phyloP scores from a whole-genome alignment of 2,329 filamentous ascomycete genomes.

The Epichloe festucae region DNA sequence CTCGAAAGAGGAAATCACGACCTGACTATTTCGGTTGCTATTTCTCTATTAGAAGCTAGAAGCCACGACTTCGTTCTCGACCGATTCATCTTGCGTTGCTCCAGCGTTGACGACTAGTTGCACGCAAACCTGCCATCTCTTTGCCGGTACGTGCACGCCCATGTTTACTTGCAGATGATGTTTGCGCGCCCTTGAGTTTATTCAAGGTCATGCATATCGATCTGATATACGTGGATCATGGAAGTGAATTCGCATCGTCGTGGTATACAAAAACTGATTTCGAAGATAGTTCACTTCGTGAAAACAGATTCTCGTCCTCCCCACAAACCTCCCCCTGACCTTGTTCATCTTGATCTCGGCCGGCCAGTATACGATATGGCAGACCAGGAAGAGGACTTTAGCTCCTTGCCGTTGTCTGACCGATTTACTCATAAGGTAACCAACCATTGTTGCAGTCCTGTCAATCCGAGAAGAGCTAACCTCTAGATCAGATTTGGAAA shows the following conservation, averaged over 20 bases:
- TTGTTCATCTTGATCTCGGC: slow-evolving; percentile 9
- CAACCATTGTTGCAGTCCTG: slow-evolving; percentile 1
- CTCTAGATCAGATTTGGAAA: slow-evolving; percentile 64
- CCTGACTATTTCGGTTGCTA: not conserved
- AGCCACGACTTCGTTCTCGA: slow-evolving; percentile 1
- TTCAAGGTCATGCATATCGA: not conserved
- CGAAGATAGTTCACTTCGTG: slow-evolving; percentile 15
- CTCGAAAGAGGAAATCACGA: not conserved
- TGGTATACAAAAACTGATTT: slow-evolving; percentile 19
- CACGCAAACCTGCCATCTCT: not conserved
- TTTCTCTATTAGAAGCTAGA: not conserved
- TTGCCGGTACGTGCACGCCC: not conserved
- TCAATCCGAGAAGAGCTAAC: slow-evolving; percentile 3
- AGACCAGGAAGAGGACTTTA: slow-evolving; percentile 73
- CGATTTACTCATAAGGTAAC: slow-evolving; percentile 70
- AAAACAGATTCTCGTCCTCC: slow-evolving; percentile 3
- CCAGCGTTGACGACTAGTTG: not conserved
- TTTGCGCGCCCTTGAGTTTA: not conserved
- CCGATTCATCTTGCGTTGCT: not conserved
- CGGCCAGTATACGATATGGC: slow-evolving; percentile 44
- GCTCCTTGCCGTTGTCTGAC: slow-evolving; percentile 63
- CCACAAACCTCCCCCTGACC: slow-evolving; percentile 8
- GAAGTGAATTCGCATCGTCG: slow-evolving; percentile 10
- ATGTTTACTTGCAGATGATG: not conserved
- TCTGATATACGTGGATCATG: slow-evolving; percentile 9